These are phyloP conservation scores for Fraxinus velutina DNA, from an alignment of 305 asterid species.

Conservation along the genomic window DNA sequence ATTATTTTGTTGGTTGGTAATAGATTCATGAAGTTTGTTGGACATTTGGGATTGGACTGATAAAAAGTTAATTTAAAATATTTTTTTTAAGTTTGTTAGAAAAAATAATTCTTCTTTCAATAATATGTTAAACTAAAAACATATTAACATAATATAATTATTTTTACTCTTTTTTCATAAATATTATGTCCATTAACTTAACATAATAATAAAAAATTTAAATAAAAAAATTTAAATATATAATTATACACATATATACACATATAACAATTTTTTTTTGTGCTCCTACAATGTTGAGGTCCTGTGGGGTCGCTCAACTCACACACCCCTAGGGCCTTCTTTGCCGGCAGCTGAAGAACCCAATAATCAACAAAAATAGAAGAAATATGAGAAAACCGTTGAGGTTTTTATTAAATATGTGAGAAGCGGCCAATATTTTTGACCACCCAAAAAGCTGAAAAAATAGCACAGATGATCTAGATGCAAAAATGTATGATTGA, in stretches of 20 bases:
- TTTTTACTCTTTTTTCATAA: neutral
- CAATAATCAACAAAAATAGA: neutral
- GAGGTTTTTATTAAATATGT: neutral
- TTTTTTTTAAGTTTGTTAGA: neutral
- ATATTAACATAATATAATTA: too few species aligned
- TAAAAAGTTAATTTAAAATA: too few species aligned
- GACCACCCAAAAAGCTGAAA: slow-evolving; percentile 15
- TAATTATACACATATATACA: neutral
- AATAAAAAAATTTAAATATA: too few species aligned
- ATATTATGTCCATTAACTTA: neutral
- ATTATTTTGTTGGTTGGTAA: neutral
- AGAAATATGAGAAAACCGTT: slow-evolving; percentile 15
- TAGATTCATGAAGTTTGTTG: neutral
- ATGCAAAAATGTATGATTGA: slow-evolving; percentile 25
- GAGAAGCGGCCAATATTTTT: slow-evolving; percentile 6
- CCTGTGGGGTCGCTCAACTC: neutral
- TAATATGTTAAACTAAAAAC: neutral
- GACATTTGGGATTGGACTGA: neutral
- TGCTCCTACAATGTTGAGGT: neutral
- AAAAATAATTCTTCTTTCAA: neutral
- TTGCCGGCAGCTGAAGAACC: neutral
- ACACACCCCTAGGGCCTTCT: neutral
- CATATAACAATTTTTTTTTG: neutral
- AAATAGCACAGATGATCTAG: neutral
- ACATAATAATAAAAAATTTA: neutral